Conservation (phyloP, 441 rosid genomes). For the Flueggea neowawraea region DNA sequence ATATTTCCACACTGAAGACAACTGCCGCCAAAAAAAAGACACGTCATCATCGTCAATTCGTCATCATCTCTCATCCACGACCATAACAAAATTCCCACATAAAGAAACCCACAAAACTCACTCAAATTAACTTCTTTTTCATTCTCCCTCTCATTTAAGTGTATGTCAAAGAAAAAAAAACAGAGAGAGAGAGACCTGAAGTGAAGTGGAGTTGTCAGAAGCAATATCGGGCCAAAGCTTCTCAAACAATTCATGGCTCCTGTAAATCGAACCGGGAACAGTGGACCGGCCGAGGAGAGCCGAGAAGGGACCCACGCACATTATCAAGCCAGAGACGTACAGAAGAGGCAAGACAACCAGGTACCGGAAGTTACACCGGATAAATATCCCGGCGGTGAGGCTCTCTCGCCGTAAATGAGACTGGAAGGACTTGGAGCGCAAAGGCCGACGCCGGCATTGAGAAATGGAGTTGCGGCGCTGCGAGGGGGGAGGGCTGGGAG, state of each 20-base stretch:
- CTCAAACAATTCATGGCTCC: slow-evolving; percentile 67
- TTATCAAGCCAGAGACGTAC: slow-evolving; percentile 65
- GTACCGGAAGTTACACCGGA: slow-evolving; percentile 60
- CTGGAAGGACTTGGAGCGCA: slow-evolving; percentile 48
- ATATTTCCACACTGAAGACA: slow-evolving; percentile 78
- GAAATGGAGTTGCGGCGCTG: slow-evolving; percentile 49
- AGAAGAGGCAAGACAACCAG: slow-evolving; percentile 54
- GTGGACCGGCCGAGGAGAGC: slow-evolving; percentile 41
- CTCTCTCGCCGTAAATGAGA: slow-evolving; percentile 34
- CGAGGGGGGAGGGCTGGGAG: slow-evolving; percentile 75
- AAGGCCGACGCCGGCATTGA: slow-evolving; percentile 49
- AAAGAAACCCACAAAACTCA: too few relatives aligned
- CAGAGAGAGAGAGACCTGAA: slow-evolving; percentile 40
- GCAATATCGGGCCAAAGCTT: slow-evolving; percentile 69
- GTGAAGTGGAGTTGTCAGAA: slow-evolving; percentile 60
- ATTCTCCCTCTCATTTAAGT: background rate
- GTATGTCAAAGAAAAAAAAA: background rate
- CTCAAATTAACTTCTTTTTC: too few relatives aligned
- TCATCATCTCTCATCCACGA: too few relatives aligned
- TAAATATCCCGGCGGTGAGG: slow-evolving; percentile 30
- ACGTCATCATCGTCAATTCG: too few relatives aligned
- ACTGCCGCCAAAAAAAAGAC: slow-evolving; percentile 27
- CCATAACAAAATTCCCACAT: too few relatives aligned
- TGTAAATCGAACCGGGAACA: slow-evolving; percentile 70
- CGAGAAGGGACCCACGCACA: slow-evolving; percentile 87